phyloP scores from a whole-genome alignment of 179 eudicot species.

The Beta lomatogona region DNA sequence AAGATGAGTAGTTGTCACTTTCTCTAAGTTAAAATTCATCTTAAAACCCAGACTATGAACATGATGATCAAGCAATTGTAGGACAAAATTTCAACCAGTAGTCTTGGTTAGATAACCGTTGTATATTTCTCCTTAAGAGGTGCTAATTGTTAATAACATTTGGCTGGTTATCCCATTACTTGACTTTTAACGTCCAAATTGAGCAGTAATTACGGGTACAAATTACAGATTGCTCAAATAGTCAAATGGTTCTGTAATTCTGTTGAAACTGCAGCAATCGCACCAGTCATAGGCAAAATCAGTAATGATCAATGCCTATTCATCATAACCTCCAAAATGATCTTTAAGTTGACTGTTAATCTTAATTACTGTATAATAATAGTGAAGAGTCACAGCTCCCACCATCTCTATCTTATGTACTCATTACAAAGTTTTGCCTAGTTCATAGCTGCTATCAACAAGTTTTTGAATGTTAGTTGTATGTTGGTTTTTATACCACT shows the following conservation, averaged over 20 bases:
- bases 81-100: not conserved
- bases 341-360: not conserved
- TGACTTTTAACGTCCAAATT: not conserved
- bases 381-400: not conserved
- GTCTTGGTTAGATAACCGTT: not conserved
- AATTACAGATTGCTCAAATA: not conserved
- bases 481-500: no score
- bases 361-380: not conserved
- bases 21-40: not conserved
- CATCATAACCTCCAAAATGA: not conserved
- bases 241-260: not conserved
- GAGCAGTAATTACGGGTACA: not conserved
- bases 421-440: no score
- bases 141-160: no score
- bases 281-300: not conserved
- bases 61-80: not conserved
- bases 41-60: not conserved
- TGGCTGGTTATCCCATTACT: not conserved
- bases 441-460: no score
- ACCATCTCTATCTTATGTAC: no score
- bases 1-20: not conserved
- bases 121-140: no score
- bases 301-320: not conserved
- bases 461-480: no score
- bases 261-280: not conserved